Evolutionary conservation across 2,329 filamentous ascomycete species (phyloP), one percentile per base, ranked within the genome.

Genomic region (Pseudofabraea citricarpa): DNA sequence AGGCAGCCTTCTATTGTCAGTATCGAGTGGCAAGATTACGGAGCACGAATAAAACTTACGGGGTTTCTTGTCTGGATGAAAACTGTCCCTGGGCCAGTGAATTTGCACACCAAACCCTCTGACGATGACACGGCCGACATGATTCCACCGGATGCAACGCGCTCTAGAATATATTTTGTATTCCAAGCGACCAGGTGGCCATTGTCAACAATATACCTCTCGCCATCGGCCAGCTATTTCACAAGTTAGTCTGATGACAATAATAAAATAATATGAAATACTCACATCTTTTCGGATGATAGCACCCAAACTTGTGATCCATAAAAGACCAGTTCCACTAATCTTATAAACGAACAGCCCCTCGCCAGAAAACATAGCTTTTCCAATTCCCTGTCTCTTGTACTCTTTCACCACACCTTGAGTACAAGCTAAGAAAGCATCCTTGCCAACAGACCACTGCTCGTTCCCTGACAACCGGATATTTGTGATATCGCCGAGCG

Each of bases 131-230:
- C 65, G 8, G 84, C 83, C n/a, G 87, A 91, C n/a, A 98, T 85
- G 50, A 98, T 82, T 27, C 93, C 93, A 2, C 93, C 93, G 3
- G 87, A 93, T 0, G 91, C 83, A 4, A 94, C 85, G 13, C 93
- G 83, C 68, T 96, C 90, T 50, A 98, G 81, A 4, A 87, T 76
- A 58, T 97, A 98, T 59, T 95, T 89, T 60, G 87, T 90, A 62
- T 96, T 96, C 93, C 93, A 98, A 0, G 93, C 91, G 0, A 97
- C 90, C 1, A 97, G 74, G 55, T 97, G 90, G 3, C 89, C 89
- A 56, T 95, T 95, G 58, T 95, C 89, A 44, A 96, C 83, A 52
- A 93, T 88, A 65, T 96, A 97, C 55, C 85, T 85, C 62, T 97
- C 91, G 8, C 84, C 84, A 10, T 82, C 77, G 35, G 63, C 66